Evolutionary conservation across 768 basidiomycete genomes (phyloP).

Genomic region (Trametes maxima): DNA sequence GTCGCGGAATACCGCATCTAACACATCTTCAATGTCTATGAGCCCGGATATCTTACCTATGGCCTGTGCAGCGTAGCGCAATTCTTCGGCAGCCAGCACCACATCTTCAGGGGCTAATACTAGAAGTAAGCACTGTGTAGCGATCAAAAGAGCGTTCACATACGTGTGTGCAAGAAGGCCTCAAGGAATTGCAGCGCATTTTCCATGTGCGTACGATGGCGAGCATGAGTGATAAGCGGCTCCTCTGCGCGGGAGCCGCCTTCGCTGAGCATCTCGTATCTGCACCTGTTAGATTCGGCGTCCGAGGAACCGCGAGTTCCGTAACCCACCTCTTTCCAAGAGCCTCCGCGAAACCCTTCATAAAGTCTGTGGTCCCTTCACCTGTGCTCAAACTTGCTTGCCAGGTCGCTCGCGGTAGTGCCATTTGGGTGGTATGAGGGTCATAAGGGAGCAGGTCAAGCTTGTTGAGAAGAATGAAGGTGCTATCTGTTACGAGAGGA

Average conservation of each 20-base stretch:
- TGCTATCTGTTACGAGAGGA: constrained; percentile 47
- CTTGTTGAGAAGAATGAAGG: constrained; percentile 82
- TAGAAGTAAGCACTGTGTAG: not conserved
- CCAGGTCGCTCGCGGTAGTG: constrained; percentile 47
- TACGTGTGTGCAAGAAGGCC: constrained; percentile 56
- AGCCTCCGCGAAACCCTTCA: constrained; percentile 55
- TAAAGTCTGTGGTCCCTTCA: constrained; percentile 58
- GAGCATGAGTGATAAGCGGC: constrained; percentile 76
- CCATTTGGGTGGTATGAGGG: not conserved
- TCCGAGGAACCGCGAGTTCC: not conserved
- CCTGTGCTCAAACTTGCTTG: constrained; percentile 60
- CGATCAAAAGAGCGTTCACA: constrained; percentile 16
- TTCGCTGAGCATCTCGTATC: constrained; percentile 18
- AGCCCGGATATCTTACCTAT: constrained; percentile 84
- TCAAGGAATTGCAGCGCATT: constrained; percentile 61
- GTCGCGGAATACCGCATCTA: constrained; percentile 80
- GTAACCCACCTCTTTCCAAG: constrained; percentile 51
- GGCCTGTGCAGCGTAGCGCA: constrained; percentile 82
- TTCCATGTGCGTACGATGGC: constrained; percentile 79
- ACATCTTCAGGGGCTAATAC: constrained; percentile 62
- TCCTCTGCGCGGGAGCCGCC: constrained; percentile 25
- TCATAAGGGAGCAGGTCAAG: constrained; percentile 49
- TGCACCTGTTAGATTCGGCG: not conserved
- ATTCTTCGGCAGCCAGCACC: constrained; percentile 83
- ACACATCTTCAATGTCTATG: constrained; percentile 80